Evolutionary conservation across 2,329 filamentous ascomycete genomes (phyloP), one percentile per base, ranked within the genome.

Genomic region (Uncinocarpus reesii): DNA sequence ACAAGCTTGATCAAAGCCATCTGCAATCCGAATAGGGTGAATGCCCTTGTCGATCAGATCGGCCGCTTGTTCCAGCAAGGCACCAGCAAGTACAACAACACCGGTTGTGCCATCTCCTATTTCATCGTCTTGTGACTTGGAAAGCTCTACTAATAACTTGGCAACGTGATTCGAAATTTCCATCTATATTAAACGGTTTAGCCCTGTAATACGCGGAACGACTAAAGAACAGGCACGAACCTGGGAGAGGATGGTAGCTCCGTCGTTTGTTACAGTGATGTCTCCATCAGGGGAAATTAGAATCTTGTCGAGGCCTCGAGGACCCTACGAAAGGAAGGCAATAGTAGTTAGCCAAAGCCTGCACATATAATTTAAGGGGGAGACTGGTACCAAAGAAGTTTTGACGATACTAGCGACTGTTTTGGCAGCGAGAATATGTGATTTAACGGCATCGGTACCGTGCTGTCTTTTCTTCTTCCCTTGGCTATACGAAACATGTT

Each of bases 21-120:
- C 92, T 56, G 93, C 93, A 71, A 98, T 96, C 59, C 93, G 79
- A 66, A 98, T 98, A 53, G 92, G 92, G 71, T 98, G 92, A 61
- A 98, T 98, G 65, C 92, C 93, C 79, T 98, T 98, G 77, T 98
- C 93, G 67, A 98, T 96, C 59, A 98, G 79, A 65, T 95, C 92
- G 54, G 90, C 87, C 15, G 92, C 92, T 72, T 96, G 90, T 71
- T 98, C 93, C 53, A 98, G 76, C 55, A 98, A 79, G 53, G 92
- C 89, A 55, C 90, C 92, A 11, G 92, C 92, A 57, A 98, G 74
- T 42, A 98, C 93, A 44, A 98, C 92, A 11, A 98, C 92, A 67
- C 92, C 92, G 0, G 92, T 98, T 54, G 92, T 98, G 56, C 92
- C 92, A 66, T 98, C 92, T 63, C 92, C 92, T 62, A 98, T 98